Evolutionary conservation across 768 basidiomycete species (phyloP).

Genomic region (Russula sp.): DNA sequence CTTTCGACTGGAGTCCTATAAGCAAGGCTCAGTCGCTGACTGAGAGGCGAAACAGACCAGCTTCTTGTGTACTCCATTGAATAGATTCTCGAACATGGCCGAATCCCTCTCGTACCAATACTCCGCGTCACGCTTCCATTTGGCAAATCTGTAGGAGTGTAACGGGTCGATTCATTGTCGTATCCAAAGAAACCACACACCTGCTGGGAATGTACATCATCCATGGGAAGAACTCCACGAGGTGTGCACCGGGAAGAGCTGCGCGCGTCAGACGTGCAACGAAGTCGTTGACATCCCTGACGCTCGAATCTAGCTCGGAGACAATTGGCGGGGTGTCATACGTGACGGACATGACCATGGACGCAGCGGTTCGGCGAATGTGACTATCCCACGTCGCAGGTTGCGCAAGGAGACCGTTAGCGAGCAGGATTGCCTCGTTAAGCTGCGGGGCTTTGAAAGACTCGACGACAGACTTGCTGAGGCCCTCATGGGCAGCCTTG

Average conservation of each 20-base stretch:
- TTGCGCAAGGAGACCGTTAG: slow-evolving; percentile 10
- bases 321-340: slow-evolving; percentile 18
- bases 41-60: not conserved
- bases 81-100: slow-evolving; percentile 18
- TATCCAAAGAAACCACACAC: not conserved
- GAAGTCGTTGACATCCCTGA: slow-evolving; percentile 21
- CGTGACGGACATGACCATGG: slow-evolving; percentile 16
- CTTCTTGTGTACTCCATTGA: slow-evolving; percentile 12
- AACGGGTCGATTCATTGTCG: not conserved
- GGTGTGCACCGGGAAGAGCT: slow-evolving; percentile 19
- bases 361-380: slow-evolving; percentile 19
- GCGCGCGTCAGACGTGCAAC: slow-evolving; percentile 16
- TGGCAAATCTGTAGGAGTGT: slow-evolving; percentile 11
- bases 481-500: slow-evolving; percentile 16
- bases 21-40: not conserved
- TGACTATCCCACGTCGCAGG: slow-evolving; percentile 14
- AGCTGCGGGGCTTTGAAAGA: slow-evolving; percentile 11
- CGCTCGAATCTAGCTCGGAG: slow-evolving; percentile 9
- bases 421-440: slow-evolving; percentile 17
- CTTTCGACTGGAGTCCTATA: slow-evolving; percentile 5
- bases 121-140: slow-evolving; percentile 25
- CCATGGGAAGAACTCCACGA: slow-evolving; percentile 23
- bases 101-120: slow-evolving; percentile 22
- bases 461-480: slow-evolving; percentile 7
- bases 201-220: slow-evolving; percentile 23